Base-by-base conservation (phyloP, 805 yeast species). In the Candida piceae region DNA sequence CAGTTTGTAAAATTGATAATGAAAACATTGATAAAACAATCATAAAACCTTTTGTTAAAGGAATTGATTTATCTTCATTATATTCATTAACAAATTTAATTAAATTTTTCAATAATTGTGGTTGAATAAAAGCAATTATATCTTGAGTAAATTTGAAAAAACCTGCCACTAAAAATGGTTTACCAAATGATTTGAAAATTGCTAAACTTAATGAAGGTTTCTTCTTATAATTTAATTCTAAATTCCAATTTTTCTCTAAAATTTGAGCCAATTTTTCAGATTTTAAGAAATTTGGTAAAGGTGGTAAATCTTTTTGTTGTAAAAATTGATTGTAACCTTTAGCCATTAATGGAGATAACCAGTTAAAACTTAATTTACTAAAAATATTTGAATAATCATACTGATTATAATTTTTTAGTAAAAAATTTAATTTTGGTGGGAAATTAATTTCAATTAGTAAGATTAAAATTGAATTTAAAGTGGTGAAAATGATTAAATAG, bases 121-220 rank as follows among this genome's bases (percentile, higher is more conserved):
- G 97, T 61, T 87, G 95, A n/a, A 73, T 69, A 54, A 84, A 87
- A 0, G 93, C 84, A 38, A 89, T 64, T n/a, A 72, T 46, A 64
- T 93, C 97, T 58, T 86, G 90, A 25, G 72, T 44, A 2, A 70
- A 69, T 52, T 87, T 87, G 66, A 81, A 87, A 5, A 72, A 37
- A 35, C 87, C 94, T 8, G 88, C 95, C 22, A 78, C 39, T 2
- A 76, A 23, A 48, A 84, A 84, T n/a, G 77, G 78, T 1, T 60
- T 58, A 23, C 96, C 96, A 63, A 85, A 89, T 1, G 95, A 77
- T 42, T 64, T 64, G n/a, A 71, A 48, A 19, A 93, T 47, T 0
- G 95, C 86, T 29, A 31, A 24, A 12, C 41, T 25, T 25, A 63
- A 45, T 8, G 64, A 59, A 9, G 66, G 67, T 2, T 39, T 42